Percentiles rank a stretch among this genome's conserved stretches.
Conservation (phyloP, 2,329 filamentous ascomycete species). For the Monosporascus sp. region DNA sequence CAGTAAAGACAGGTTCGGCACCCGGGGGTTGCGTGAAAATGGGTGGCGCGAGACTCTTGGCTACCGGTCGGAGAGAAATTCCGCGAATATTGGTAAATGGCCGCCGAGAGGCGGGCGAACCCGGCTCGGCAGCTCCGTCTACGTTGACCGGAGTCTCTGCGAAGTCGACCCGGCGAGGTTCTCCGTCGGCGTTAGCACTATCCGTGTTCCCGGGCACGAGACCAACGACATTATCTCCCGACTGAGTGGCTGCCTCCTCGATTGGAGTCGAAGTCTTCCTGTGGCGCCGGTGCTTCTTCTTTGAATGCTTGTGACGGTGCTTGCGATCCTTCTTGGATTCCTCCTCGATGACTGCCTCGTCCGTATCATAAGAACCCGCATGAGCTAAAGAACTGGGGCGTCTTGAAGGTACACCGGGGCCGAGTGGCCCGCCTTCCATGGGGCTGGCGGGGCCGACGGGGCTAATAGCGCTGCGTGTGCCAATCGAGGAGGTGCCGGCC, state of each 20-base stretch:
- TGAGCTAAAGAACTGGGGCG: conserved; percentile 30
- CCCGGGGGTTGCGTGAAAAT: conserved; percentile 55
- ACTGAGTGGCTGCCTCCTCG: conserved; percentile 6
- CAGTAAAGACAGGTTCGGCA: conserved; percentile 15
- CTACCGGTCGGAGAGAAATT: conserved; percentile 57
- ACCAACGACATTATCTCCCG: conserved; percentile 28
- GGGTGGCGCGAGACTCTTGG: conserved; percentile 64
- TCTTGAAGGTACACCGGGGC: conserved; percentile 33
- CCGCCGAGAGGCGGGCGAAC: conserved; percentile 26
- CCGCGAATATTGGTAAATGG: conserved; percentile 52
- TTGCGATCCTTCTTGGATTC: conserved; percentile 35
- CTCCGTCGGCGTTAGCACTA: conserved; percentile 25
- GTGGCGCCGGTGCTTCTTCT: conserved; percentile 37
- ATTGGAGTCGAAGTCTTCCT: conserved; percentile 17
- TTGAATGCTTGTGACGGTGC: conserved; percentile 35
- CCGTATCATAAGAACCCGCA: conserved; percentile 34
- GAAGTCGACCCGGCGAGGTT: conserved; percentile 55
- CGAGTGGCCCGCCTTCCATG: conserved; percentile 28
- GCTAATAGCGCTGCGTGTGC: conserved; percentile 27
- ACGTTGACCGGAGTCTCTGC: conserved; percentile 28
- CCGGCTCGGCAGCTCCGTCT: conserved; percentile 23
- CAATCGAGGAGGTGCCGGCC: conserved; percentile 38
- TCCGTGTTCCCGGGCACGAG: conserved; percentile 14
- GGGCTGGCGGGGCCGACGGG: conserved; percentile 7
- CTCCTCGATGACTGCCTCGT: conserved; percentile 39